These are phyloP conservation scores for Claviceps digitariae DNA, from an alignment of 2,329 filamentous ascomycete species.

Conservation along the genomic window DNA sequence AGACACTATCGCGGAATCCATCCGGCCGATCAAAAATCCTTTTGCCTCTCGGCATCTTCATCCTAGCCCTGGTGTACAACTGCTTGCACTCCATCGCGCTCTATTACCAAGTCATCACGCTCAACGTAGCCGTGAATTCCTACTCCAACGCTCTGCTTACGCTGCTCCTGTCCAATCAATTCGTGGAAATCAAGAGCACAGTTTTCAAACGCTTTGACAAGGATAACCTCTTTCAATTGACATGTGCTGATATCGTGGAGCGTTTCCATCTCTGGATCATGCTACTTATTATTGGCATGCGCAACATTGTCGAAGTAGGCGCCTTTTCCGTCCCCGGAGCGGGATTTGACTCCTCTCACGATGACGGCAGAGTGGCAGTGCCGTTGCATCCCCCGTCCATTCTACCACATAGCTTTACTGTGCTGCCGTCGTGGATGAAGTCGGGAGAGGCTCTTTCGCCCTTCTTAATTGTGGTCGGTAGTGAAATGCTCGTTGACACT, in stretches of 20 bases:
- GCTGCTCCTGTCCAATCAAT: conserved; percentile 89
- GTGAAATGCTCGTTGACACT: conserved; percentile 93
- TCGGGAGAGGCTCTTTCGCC: conserved; percentile 83
- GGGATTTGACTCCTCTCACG: conserved; percentile 32
- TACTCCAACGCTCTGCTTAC: conserved; percentile 94
- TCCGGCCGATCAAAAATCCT: conserved; percentile 85
- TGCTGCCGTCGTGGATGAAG: conserved; percentile 64
- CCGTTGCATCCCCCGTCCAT: conserved; percentile 59
- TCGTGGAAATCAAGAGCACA: conserved; percentile 95
- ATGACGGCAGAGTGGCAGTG: conserved; percentile 37
- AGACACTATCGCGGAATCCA: conserved; percentile 76
- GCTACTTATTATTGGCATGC: conserved; percentile 87
- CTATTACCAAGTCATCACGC: conserved; percentile 94
- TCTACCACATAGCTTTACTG: conserved; percentile 79
- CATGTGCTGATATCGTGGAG: conserved; percentile 92
- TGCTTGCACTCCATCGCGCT: conserved; percentile 74
- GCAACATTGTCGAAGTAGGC: conserved; percentile 92
- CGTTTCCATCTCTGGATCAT: conserved; percentile 97
- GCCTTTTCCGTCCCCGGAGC: conserved; percentile 54
- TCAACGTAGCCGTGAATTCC: conserved; percentile 96
- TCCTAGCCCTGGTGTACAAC: conserved; percentile 76
- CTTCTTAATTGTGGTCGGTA: conserved; percentile 85
- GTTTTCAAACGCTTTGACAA: conserved; percentile 99
- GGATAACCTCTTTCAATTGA: conserved; percentile 91
- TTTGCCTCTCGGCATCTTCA: conserved; percentile 80